phyloP scores from a whole-genome alignment of 768 basidiomycete species.

The Podaxis sp. region DNA sequence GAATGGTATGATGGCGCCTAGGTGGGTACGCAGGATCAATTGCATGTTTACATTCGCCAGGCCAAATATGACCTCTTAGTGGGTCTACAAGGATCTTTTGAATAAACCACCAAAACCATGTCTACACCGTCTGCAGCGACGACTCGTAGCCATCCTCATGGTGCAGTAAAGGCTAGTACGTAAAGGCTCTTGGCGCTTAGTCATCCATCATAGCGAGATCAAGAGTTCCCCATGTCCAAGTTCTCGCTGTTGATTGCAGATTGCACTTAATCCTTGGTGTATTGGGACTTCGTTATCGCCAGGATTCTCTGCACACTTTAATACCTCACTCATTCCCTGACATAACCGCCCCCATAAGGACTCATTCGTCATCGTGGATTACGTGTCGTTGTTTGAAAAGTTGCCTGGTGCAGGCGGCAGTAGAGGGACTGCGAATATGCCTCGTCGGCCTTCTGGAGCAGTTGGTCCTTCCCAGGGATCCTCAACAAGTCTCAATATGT shows the following conservation, averaged over 20 bases:
- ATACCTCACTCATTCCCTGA: not conserved
- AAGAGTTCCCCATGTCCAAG: slow-evolving; percentile 10
- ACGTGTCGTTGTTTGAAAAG: slow-evolving; percentile 3
- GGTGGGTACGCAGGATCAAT: not conserved
- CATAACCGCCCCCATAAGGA: not conserved
- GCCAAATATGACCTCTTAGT: not conserved
- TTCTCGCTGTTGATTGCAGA: not conserved
- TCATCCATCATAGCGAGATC: slow-evolving; percentile 1
- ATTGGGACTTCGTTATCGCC: not conserved
- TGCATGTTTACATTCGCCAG: not conserved
- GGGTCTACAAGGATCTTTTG: not conserved
- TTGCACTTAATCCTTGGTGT: slow-evolving; percentile 1
- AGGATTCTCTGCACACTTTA: not conserved
- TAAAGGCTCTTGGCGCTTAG: not conserved
- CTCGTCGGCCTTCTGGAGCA: slow-evolving; percentile 61
- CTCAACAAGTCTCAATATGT: slow-evolving; percentile 17
- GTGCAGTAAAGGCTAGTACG: not conserved
- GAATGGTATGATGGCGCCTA: not conserved
- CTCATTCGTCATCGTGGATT: not conserved
- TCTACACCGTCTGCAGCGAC: not conserved
- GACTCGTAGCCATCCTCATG: too few species aligned
- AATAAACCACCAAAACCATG: not conserved
- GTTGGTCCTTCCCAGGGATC: slow-evolving; percentile 30
- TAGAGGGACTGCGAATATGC: slow-evolving; percentile 26
- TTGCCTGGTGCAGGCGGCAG: slow-evolving; percentile 2